Percentiles rank a stretch among this genome's conserved stretches.
Evolutionary conservation across 23 red algal genomes (phyloP).

Genomic region (Cyanidiococcus yangmingshanensis): DNA sequence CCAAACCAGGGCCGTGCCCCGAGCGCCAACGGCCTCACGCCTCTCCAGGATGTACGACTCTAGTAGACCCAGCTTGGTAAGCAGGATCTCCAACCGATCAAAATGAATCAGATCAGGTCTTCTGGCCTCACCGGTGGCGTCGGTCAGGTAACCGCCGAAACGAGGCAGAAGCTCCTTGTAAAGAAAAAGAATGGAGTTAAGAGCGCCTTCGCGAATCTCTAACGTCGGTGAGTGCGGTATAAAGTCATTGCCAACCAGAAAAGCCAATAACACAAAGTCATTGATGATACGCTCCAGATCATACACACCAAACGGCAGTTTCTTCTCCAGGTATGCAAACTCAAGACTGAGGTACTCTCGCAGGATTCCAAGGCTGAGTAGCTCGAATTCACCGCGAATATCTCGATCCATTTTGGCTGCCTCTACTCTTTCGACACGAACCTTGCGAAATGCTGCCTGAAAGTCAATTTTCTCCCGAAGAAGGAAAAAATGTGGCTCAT

Average conservation of each 20-base stretch:
- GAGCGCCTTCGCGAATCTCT: constrained; percentile 76
- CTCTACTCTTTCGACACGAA: constrained; percentile 20
- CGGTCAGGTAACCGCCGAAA: constrained; percentile 69
- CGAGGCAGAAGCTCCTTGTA: constrained; percentile 69
- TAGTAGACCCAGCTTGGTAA: constrained; percentile 56
- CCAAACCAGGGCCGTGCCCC: constrained; percentile 8
- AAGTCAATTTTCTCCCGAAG: constrained; percentile 84
- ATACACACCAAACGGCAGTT: constrained; percentile 34
- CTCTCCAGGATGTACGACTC: constrained; percentile 44
- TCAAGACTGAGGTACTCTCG: constrained; percentile 75
- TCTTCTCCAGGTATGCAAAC: constrained; percentile 34
- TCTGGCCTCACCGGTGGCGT: constrained; percentile 1
- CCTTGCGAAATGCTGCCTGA: constrained; percentile 39
- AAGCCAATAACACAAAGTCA: constrained; percentile 95
- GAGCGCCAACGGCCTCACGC: background rate
- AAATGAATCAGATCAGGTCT: constrained; percentile 37
- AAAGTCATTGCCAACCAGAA: constrained; percentile 99
- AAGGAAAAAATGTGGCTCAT: constrained; percentile 93
- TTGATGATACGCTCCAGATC: constrained; percentile 68
- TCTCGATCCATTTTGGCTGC: constrained; percentile 55
- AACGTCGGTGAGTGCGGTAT: constrained; percentile 84
- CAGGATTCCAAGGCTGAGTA: constrained; percentile 65
- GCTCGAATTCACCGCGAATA: constrained; percentile 78
- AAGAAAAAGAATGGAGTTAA: constrained; percentile 61
- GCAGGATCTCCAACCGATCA: constrained; percentile 56